These are phyloP conservation scores for Stagonosporopsis cucurbitacearum DNA, from an alignment of 2,329 filamentous ascomycete genomes.

Conservation along the genomic window DNA sequence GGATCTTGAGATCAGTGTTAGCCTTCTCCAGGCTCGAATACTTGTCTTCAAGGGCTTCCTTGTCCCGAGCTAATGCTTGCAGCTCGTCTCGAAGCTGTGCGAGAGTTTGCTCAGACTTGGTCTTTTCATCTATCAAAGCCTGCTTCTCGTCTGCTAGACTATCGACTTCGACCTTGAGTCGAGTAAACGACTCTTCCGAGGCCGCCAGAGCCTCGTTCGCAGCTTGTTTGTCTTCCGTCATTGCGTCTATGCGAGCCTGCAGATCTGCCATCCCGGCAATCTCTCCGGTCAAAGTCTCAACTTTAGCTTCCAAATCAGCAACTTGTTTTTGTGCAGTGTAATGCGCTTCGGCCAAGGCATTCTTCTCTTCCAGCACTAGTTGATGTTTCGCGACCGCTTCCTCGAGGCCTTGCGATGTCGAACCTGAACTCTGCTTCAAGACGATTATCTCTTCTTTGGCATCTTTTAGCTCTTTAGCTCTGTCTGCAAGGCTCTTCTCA, in stretches of 20 bases:
- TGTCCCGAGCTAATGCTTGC: conserved; percentile 27
- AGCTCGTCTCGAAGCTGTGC: conserved; percentile 29
- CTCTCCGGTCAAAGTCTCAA: conserved; percentile 14
- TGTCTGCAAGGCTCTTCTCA: conserved; percentile 29
- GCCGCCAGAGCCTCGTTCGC: conserved; percentile 31
- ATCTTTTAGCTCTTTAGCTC: conserved; percentile 27
- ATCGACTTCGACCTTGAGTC: conserved; percentile 34
- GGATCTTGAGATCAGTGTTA: conserved; percentile 40
- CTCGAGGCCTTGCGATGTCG: conserved; percentile 30
- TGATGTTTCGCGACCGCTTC: conserved; percentile 34
- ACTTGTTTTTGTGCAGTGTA: conserved; percentile 29
- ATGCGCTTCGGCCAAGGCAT: conserved; percentile 29
- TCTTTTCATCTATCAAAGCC: conserved; percentile 22
- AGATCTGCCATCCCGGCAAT: conserved; percentile 17
- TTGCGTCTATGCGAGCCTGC: conserved; percentile 14
- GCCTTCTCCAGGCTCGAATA: conserved; percentile 31
- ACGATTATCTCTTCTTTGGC: conserved; percentile 28
- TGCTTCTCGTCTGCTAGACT: conserved; percentile 25
- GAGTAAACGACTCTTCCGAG: conserved; percentile 9
- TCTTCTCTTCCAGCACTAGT: conserved; percentile 34
- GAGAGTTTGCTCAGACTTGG: conserved; percentile 22
- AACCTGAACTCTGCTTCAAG: conserved; percentile 32
- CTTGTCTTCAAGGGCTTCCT: conserved; percentile 26
- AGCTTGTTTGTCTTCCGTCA: conserved; percentile 29
- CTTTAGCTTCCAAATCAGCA: conserved; percentile 29